Evolutionary conservation across 352 stramenopile genomes (phyloP), one percentile per base, ranked within the genome.

Genomic region (Elongisporangium prolatum): DNA sequence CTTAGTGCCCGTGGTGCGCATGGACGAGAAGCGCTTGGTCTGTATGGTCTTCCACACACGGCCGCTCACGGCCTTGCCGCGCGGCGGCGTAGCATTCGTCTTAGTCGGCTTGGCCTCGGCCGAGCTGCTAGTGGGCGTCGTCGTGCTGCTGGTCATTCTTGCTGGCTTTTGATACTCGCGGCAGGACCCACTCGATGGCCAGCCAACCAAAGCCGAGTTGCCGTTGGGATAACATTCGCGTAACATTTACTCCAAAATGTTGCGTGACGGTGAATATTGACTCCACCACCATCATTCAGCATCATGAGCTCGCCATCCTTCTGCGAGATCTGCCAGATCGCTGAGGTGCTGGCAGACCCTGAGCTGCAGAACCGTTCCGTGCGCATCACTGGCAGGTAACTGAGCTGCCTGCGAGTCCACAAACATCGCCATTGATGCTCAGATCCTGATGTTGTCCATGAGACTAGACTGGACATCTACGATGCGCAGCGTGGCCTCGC

Each of bases 1-100:
- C 56, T 84, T 88, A 37, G 81, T 90, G 64, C 77, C 83, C 58
- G 91, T 93, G 58, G 83, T 84, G 47, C 71, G 74, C 61, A 82
- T 76, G 50, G 77, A 57, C 58, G 83, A 93, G 65, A 93, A 93
- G 51, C 84, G 80, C 61, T 69, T 76, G 61, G 80, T 91, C 73
- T 95, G 84, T 63, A 81, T 73, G 57, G 86, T 92, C 71, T 95
- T 95, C 86, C 86, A 95, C 55, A 74, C 68, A 52, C 84, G 84
- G 6, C 84, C 84, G 59, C 86, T 95, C 59, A 92, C 80, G 24
- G 80, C 72, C 44, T 77, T 72, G 4, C 86, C 84, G 38, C 81
- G 77, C 28, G 82, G 76, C 21, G 72, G 56, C 22, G 57, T 58
- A 6, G 60, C 59, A 62, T 48, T 57, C 10, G 51, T 49, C 48